Evolutionary conservation across 495 filamentous ascomycete species (phyloP), one percentile per base, ranked within the genome.

Genomic region (Lasiosphaeria hispida): DNA sequence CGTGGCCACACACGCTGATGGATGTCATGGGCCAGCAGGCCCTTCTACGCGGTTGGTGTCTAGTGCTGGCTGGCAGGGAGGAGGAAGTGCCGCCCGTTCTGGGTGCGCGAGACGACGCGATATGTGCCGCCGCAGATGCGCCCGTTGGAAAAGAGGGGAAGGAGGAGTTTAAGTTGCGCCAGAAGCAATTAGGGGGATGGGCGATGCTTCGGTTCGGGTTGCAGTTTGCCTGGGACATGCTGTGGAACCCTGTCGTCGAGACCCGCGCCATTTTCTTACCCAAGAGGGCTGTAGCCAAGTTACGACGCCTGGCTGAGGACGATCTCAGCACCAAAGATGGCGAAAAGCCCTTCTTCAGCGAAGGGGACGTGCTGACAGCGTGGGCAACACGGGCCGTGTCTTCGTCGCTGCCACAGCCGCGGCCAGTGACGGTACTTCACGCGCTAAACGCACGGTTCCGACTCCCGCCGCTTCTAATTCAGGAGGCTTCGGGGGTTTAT

Each of bases 1-100:
- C 62, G 10, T 81, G 70, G 68, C 73, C 75, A n/a, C 80, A 83
- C 60, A 67, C 73, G 1, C 51, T 79, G 10, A 75, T 74, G 58
- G 80, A 83, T 53, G 78, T 67, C 2, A 70, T 78, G 63, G 77
- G 75, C 10, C 67, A 54, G 11, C 45, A 38, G n/a, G 65, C 62
- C n/a, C 59, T 77, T 33, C 58, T 80, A 7, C 48, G 64, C 5
- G 68, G 63, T 3, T 80, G 77, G 75, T 58, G 52, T 35, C 59
- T 67, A 2, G 68, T 75, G 9, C 66, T 79, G 6, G 68, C 72
- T 17, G 74, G 72, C 13, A 51, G 65, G 7, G 73, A 72, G n/a
- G 63, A 63, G 13, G 67, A 75, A 48, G 66, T 80, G 10, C 67
- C 69, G 17, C 71, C 71, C 7, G 57, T 77, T 6, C 56, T 62